phyloP scores from a whole-genome alignment of 2,329 filamentous ascomycete genomes.

The Penicillium nordicum region DNA sequence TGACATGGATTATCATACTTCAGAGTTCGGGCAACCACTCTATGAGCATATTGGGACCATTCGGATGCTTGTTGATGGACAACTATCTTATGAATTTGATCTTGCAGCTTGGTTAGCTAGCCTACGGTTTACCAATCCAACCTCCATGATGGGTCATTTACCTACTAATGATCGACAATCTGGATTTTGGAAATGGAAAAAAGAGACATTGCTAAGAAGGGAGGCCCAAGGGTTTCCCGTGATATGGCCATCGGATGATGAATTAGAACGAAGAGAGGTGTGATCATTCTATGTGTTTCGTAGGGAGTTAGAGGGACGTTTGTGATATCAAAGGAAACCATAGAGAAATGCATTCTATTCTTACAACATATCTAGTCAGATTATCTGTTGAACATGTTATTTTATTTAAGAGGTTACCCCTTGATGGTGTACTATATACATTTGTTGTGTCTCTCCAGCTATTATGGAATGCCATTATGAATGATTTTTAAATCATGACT shows the following conservation, averaged over 20 bases:
- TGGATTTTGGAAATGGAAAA: not conserved
- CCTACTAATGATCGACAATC: not conserved
- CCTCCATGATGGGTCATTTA: not conserved
- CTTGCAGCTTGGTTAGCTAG: not conserved
- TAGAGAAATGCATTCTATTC: too few relatives aligned
- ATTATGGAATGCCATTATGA: too few relatives aligned
- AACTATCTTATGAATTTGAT: not conserved
- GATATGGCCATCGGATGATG: not conserved
- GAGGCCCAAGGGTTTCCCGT: not conserved
- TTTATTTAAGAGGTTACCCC: too few relatives aligned
- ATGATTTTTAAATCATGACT: too few relatives aligned
- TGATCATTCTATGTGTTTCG: not conserved
- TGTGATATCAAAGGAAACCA: too few relatives aligned
- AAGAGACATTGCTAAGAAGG: not conserved
- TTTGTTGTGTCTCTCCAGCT: too few relatives aligned
- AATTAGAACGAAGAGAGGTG: not conserved
- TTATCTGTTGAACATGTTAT: too few relatives aligned
- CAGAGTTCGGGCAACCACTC: not conserved
- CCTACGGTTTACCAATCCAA: not conserved
- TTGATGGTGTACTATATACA: too few relatives aligned
- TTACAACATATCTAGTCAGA: too few relatives aligned
- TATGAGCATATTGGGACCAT: not conserved
- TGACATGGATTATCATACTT: not conserved
- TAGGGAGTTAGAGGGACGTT: not conserved
- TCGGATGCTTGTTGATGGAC: not conserved